These are phyloP conservation scores for Stromatinia cepivora DNA, from an alignment of 2,329 filamentous ascomycete genomes.

Conservation along the genomic window DNA sequence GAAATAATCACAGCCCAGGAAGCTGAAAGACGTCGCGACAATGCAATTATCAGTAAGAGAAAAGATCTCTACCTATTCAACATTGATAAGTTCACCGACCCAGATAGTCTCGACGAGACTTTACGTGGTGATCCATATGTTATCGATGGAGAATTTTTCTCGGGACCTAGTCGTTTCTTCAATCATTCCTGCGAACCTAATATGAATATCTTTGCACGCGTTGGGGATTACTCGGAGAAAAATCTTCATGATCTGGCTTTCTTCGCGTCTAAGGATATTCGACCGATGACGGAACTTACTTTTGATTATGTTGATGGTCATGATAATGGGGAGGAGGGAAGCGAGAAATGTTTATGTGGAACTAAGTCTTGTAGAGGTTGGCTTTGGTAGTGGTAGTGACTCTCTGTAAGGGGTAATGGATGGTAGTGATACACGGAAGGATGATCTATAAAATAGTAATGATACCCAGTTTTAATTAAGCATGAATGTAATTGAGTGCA, in stretches of 20 bases:
- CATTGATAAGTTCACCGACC: constrained; percentile 75
- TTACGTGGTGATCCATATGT: constrained; percentile 58
- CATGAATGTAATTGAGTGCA: neutral
- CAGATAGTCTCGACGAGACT: constrained; percentile 55
- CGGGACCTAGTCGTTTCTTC: constrained; percentile 77
- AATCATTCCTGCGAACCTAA: constrained; percentile 83
- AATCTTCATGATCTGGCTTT: constrained; percentile 75
- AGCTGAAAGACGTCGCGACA: constrained; percentile 62
- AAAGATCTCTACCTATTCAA: constrained; percentile 80
- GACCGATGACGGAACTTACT: constrained; percentile 66
- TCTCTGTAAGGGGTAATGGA: neutral
- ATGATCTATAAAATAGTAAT: neutral
- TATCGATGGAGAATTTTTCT: constrained; percentile 72
- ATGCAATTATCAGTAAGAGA: constrained; percentile 55
- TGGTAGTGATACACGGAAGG: neutral
- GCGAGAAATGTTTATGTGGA: constrained; percentile 59
- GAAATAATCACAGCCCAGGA: constrained; percentile 65
- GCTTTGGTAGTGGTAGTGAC: constrained; percentile 55
- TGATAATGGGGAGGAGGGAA: constrained; percentile 46
- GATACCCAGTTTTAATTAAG: neutral
- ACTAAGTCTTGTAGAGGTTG: constrained; percentile 66
- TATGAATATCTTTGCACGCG: constrained; percentile 74
- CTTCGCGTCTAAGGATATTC: constrained; percentile 69
- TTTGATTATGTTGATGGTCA: constrained; percentile 77
- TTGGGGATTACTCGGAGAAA: constrained; percentile 73